Conservation (phyloP, 2,329 filamentous ascomycete genomes). For the Fusarium concolor region DNA sequence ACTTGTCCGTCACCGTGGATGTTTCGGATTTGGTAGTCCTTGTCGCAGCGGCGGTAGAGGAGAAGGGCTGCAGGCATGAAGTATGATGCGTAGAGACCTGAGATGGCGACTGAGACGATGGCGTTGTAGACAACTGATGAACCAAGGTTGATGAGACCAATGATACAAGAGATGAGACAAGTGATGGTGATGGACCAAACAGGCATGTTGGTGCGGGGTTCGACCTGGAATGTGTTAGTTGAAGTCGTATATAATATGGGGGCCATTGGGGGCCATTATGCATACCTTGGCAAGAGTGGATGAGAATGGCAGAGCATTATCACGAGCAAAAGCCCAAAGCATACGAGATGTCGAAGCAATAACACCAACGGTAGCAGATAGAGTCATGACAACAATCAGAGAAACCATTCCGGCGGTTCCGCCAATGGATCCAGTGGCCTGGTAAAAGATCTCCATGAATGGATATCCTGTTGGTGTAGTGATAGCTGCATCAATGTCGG, state of each 20-base stretch:
- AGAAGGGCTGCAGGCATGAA: constrained; percentile 38
- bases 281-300: constrained; percentile 30
- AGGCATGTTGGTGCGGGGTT: constrained; percentile 35
- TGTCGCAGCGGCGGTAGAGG: constrained; percentile 41
- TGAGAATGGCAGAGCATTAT: constrained; percentile 39
- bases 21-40: constrained; percentile 37
- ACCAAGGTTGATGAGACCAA: constrained; percentile 41
- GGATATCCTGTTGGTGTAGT: constrained; percentile 39
- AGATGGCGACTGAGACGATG: constrained; percentile 39
- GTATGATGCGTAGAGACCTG: constrained; percentile 40
- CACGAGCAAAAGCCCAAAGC: constrained; percentile 41
- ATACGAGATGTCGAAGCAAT: constrained; percentile 43
- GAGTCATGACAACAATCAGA: constrained; percentile 38
- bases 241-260: no score
- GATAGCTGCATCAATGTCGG: constrained; percentile 39
- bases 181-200: constrained; percentile 40
- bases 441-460: constrained; percentile 42
- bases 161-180: constrained; percentile 37
- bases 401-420: constrained; percentile 39
- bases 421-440: constrained; percentile 35
- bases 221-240: constrained; percentile 28
- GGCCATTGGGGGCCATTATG: fast-evolving
- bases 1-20: constrained; percentile 29
- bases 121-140: constrained; percentile 42
- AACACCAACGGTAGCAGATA: constrained; percentile 40